phyloP scores from a whole-genome alignment of 768 basidiomycete species.

The Heimioporus sp. region DNA sequence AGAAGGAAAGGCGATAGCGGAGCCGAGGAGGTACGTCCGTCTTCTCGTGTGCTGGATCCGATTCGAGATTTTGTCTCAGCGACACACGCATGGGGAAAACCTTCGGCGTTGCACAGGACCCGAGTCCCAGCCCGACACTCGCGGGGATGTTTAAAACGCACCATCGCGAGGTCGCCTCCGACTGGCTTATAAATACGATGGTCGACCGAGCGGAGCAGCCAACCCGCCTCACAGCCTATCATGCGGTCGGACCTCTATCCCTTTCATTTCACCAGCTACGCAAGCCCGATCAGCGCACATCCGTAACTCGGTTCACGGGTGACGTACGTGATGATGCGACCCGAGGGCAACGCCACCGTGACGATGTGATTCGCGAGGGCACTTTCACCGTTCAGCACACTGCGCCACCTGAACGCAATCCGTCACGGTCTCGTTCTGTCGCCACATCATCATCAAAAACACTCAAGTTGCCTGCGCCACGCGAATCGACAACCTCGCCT shows the following conservation, averaged over 20 bases:
- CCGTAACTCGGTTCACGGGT: no score
- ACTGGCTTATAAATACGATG: no score
- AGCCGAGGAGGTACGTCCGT: slow-evolving; percentile 4
- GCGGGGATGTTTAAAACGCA: no score
- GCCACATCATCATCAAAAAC: not conserved
- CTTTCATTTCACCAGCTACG: not conserved
- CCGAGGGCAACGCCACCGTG: no score
- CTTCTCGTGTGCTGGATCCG: no score
- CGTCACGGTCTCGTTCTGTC: not conserved
- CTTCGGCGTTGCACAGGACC: no score
- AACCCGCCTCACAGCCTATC: not conserved
- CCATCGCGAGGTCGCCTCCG: no score
- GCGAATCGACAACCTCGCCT: slow-evolving; percentile 15
- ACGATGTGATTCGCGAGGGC: not conserved
- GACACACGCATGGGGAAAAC: no score
- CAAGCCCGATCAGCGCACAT: no score
- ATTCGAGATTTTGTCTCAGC: no score
- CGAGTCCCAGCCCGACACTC: no score
- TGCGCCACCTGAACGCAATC: not conserved
- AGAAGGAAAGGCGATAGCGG: no score
- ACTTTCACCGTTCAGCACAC: slow-evolving; percentile 3
- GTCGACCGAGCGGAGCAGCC: not conserved
- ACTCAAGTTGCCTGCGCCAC: slow-evolving; percentile 16
- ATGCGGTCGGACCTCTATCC: not conserved
- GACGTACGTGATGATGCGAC: not conserved